Evolutionary conservation across 371 early-diverging fungal genomes (phyloP).

Genomic region (Amoeboaphelidium occidentale): DNA sequence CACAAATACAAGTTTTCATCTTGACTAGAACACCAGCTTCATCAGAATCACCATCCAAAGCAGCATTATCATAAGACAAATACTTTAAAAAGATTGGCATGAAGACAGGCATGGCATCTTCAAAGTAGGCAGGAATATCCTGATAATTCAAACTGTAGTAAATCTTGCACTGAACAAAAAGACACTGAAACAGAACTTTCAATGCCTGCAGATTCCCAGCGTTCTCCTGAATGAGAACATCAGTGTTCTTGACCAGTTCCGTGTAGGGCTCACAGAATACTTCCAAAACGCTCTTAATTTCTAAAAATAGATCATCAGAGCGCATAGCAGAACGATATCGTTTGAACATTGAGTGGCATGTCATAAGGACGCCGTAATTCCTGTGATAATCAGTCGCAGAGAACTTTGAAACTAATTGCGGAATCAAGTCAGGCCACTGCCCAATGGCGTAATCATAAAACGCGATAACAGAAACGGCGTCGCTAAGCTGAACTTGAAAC

Average conservation of each 20-base stretch:
- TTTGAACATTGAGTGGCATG: conserved; percentile 79
- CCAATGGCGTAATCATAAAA: conserved; percentile 71
- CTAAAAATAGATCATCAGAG: conserved; percentile 43
- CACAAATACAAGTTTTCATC: conserved; percentile 65
- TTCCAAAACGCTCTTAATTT: conserved; percentile 73
- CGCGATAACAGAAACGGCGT: conserved; percentile 72
- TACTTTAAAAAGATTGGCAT: conserved; percentile 54
- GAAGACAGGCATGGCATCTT: conserved; percentile 57
- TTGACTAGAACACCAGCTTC: conserved; percentile 63
- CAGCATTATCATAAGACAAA: conserved; percentile 44
- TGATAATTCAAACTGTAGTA: conserved; percentile 76
- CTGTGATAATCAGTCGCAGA: conserved; percentile 42
- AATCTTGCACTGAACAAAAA: conserved; percentile 55
- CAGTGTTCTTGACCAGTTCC: conserved; percentile 57
- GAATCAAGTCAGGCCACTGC: conserved; percentile 58
- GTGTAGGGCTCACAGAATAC: conserved; percentile 54
- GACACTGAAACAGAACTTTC: conserved; percentile 36
- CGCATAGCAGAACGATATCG: conserved; percentile 68
- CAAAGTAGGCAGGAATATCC: conserved; percentile 87
- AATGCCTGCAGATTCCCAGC: conserved; percentile 30
- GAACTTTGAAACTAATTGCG: conserved; percentile 43
- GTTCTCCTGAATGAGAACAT: conserved; percentile 41
- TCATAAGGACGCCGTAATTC: conserved; percentile 73
- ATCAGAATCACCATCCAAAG: conserved; percentile 34
- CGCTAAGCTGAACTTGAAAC: conserved; percentile 70